Conservation (phyloP, 1,284 basidiomycete species). For the Papiliotrema flavescens region DNA sequence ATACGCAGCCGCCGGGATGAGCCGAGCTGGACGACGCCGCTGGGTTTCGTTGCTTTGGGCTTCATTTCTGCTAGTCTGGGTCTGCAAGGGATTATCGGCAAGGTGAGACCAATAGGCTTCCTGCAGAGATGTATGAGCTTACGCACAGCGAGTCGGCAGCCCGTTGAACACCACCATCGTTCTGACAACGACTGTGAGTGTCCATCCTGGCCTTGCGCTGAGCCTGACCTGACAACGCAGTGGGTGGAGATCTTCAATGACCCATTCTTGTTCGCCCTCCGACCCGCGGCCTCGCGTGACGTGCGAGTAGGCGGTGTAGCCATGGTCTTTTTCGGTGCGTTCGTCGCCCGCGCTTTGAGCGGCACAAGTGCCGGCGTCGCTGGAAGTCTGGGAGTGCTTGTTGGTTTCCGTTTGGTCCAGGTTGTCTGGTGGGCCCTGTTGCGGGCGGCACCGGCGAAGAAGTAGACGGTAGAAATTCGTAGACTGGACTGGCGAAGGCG, state of each 20-base stretch:
- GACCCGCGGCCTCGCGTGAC: conserved; percentile 60
- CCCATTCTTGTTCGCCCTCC: conserved; percentile 62
- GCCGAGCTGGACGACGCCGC: conserved; percentile 65
- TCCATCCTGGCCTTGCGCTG: neutral
- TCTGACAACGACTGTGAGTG: conserved; percentile 62
- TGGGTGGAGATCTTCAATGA: conserved; percentile 83
- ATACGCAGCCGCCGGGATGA: conserved; percentile 49
- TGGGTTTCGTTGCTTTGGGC: conserved; percentile 65
- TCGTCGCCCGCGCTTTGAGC: conserved; percentile 61
- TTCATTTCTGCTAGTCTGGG: conserved; percentile 76
- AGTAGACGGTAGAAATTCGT: neutral
- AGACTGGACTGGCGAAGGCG: too few species aligned
- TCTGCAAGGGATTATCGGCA: conserved; percentile 72
- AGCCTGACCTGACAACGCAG: conserved; percentile 6
- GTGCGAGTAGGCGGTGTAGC: conserved; percentile 66
- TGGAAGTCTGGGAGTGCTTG: conserved; percentile 63
- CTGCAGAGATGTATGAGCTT: conserved; percentile 1
- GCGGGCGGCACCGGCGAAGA: conserved; percentile 41
- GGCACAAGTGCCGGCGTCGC: conserved; percentile 50
- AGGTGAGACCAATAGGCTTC: conserved; percentile 40
- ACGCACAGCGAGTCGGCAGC: conserved; percentile 56
- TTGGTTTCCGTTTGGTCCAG: conserved; percentile 63
- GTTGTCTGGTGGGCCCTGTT: conserved; percentile 66
- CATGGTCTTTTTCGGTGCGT: conserved; percentile 70
- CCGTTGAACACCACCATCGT: conserved; percentile 60